Base-by-base conservation (phyloP, 306 rosid genomes). In the Crataegus laevigata region DNA sequence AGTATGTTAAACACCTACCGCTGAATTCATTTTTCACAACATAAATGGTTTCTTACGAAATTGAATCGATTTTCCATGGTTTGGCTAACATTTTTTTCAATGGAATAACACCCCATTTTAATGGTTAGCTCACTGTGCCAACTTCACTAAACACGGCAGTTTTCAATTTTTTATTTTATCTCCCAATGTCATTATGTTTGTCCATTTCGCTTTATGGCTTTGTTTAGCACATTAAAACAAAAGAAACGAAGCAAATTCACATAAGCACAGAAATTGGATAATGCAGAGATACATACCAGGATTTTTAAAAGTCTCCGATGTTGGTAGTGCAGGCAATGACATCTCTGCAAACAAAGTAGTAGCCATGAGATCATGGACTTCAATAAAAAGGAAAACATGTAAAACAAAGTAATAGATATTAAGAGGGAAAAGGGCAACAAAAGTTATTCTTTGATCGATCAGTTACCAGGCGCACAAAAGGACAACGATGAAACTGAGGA, bases 261-360 rank as follows among this genome's bases (percentile, higher is more conserved):
- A 54, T 4, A 47, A 14, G 52, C 52, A 67, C 17, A 55, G 36
- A 60, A 59, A 40, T 30, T 38, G 40, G 38, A 59, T 5, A 28
- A 25, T 60, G 43, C 55, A 76, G 79, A 58, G 76, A 78, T 17
- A 92, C 96, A 61, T 76, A 94, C 99, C 97, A 77, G 78, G 84
- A 79, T 89, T 96, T 87, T 86, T 96, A 69, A 83, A 78, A 67
- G 93, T 84, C 93, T 91, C 93, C 6, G 96, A 84, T 65, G 88
- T 90, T 60, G 99, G 97, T 65, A 92, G 85, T 32, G 99, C 96
- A 58, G 97, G 99, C 87, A 94, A 87, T 54, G 99, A 92, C 99
- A 96, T 96, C 88, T 96, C 99, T 92, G 98, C 58, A 81, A 63
- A 76, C 59, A 77, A 72, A 76, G 42, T 59, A 43, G 64, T 8